Base-by-base conservation (phyloP, 106 monocot species). In the Gastrodia elata region DNA sequence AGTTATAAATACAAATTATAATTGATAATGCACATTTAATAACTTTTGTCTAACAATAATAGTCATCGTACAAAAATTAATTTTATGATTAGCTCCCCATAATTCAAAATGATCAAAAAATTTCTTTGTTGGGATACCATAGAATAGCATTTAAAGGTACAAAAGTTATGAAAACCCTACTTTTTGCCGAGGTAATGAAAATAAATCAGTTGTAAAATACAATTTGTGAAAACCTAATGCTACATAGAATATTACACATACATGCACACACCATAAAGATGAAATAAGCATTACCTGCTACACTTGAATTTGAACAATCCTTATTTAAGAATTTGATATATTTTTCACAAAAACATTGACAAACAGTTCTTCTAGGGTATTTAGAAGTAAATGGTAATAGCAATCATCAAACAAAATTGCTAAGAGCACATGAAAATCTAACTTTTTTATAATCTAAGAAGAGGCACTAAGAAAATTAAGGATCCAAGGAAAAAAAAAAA, bases 381-480 rank as follows among this genome's bases (percentile, higher is more conserved):
- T 68, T 65, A 74, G 74, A 58, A 96, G 76, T 30, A 77, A 39
- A 39, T 59, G 49, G 34, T 69, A 49, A 75, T 34, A 86, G 18
- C 85, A 82, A 76, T 80, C 77, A 79, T 96, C 89, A 70, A 75
- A 78, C 36, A 30, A 74, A n/a, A 71, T 92, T 96, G 82, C 37
- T 41, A 46, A 78, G 82, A 59, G 71, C 38, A 5, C 64, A 27
- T 25, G 24, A 71, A 74, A 0, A 75, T 68, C 80, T 20, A 86
- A n/a, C n/a, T 44, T 73, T 48, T 57, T 68, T 67, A 75, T 35
- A 2, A 37, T 38, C 1, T 70, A 32, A 18, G 68, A 75, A 30
- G n/a, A n/a, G 38, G 11, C 24, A 22, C 28, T 40, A 6, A 16
- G 3, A 67, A 11, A 18, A 71, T 68, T 80, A 42, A 76, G 37